A percentile compares a stretch with the other conserved stretches of the same genome.
phyloP scores from a whole-genome alignment of 345 rosid genomes.

The Populus alba region DNA sequence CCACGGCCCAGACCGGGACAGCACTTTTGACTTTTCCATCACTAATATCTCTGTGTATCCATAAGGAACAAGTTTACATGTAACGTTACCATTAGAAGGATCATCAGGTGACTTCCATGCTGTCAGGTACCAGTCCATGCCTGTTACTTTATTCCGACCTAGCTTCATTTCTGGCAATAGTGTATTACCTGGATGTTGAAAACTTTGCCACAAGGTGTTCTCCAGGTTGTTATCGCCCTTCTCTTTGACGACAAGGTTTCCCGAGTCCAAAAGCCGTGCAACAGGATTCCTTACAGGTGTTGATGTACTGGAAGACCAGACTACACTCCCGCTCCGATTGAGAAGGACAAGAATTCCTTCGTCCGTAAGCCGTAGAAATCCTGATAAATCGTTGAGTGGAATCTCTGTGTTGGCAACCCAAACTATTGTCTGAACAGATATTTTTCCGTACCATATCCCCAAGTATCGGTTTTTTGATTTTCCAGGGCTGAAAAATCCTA shows the following conservation, averaged over 20 bases:
- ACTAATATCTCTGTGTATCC: constrained; percentile 28
- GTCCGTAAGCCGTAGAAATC: not conserved
- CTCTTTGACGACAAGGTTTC: too few relatives aligned
- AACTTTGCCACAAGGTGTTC: too few relatives aligned
- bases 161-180: not conserved
- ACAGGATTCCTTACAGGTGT: not conserved
- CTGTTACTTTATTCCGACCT: not conserved
- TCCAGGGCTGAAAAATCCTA: constrained; percentile 6
- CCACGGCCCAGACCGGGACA: constrained; percentile 37
- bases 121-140: constrained; percentile 10
- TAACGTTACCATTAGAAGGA: constrained; percentile 37
- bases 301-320: not conserved
- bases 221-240: too few relatives aligned
- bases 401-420: constrained; percentile 6
- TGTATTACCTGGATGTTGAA: not conserved
- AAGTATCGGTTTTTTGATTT: not conserved
- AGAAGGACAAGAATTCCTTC: not conserved
- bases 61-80: constrained; percentile 7
- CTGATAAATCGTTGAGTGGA: not conserved
- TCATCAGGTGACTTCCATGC: constrained; percentile 39
- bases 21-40: constrained; percentile 11
- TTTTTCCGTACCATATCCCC: not conserved
- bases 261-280: too few relatives aligned
- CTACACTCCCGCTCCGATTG: not conserved
- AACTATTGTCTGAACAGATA: not conserved